phyloP scores from a whole-genome alignment of 495 filamentous ascomycete genomes.

The Geoglossum glabrum region DNA sequence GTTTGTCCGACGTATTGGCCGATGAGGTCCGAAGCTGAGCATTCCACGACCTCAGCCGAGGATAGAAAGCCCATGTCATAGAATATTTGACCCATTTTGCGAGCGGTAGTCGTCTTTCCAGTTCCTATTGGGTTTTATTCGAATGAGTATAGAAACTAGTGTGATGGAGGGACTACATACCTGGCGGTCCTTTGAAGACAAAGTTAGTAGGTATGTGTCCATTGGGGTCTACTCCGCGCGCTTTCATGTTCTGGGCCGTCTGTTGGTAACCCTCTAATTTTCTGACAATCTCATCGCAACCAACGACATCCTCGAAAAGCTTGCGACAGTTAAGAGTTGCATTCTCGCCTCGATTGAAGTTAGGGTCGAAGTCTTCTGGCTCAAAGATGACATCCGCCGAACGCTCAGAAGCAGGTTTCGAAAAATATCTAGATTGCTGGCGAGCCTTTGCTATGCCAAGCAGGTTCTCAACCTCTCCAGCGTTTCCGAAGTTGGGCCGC shows the following conservation, averaged over 20 bases:
- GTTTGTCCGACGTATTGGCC: constrained; percentile 35
- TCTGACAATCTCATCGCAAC: constrained; percentile 38
- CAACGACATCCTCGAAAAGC: constrained; percentile 47
- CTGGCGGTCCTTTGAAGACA: constrained; percentile 42
- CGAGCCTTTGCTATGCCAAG: constrained; percentile 37
- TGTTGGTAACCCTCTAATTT: constrained; percentile 40
- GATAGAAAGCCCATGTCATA: constrained; percentile 36
- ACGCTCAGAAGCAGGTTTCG: constrained; percentile 14
- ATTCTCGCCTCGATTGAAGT: constrained; percentile 35
- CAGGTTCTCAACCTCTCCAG: constrained; percentile 43
- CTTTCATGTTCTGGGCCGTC: constrained; percentile 29
- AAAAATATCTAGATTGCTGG: constrained; percentile 27
- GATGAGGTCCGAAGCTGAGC: constrained; percentile 22
- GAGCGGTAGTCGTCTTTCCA: constrained; percentile 54
- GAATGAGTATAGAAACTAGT: background rate
- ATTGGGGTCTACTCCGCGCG: constrained; percentile 32
- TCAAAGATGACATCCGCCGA: constrained; percentile 24
- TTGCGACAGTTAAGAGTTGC: constrained; percentile 29
- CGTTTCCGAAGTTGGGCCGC: constrained; percentile 39
- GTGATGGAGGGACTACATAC: constrained; percentile 16
- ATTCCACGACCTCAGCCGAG: constrained; percentile 18
- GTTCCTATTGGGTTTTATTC: constrained; percentile 28
- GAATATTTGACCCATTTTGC: constrained; percentile 51
- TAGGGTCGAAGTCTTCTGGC: constrained; percentile 44
- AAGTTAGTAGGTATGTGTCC: constrained; percentile 40